Evolutionary conservation across 75 land plant genomes (phyloP), one percentile per base, ranked within the genome.

Genomic region (Selaginella tamariscina): DNA sequence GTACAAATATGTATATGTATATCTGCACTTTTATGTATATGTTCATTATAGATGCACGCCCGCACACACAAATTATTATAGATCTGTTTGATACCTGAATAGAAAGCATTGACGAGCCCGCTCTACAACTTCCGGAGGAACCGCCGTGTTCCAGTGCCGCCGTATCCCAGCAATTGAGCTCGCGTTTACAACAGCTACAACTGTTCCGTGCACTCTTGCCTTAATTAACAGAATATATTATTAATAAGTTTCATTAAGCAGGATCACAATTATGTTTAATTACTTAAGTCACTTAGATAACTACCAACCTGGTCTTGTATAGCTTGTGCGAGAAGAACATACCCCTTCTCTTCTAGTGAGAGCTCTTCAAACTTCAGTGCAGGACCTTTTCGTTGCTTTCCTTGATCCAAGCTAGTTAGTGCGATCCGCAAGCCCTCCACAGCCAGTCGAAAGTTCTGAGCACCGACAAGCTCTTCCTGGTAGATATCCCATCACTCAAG

Each of bases 171-270:
- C 71, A 56, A 91, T 72, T 68, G 78, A 57, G 44, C 79, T 71
- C 24, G 86, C 87, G 83, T 91, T 93, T 27, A 91, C 76, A 60
- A 91, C 78, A 22, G 94, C 97, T 22, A 91, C 97, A 22, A 88
- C 77, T 1, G 82, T 65, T 49, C 73, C 74, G 31, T 66, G 84
- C 31, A 78, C 82, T 56, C 69, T 75, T 21, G 82, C 69, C n/a
- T n/a, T n/a, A n/a, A n/a, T n/a, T n/a, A n/a, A n/a, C n/a, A n/a
- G n/a, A n/a, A n/a, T n/a, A n/a, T n/a, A n/a, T n/a, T n/a, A n/a
- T n/a, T n/a, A n/a, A n/a, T n/a, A n/a, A n/a, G n/a, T n/a, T n/a
- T n/a, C n/a, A n/a, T n/a, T n/a, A n/a, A n/a, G n/a, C n/a, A n/a
- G n/a, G n/a, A n/a, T n/a, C n/a, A n/a, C n/a, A n/a, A n/a, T n/a